Percentiles rank a stretch among this genome's conserved stretches.
Evolutionary conservation across 352 stramenopile species (phyloP).

Genomic region (Poterioochromonas sp.): DNA sequence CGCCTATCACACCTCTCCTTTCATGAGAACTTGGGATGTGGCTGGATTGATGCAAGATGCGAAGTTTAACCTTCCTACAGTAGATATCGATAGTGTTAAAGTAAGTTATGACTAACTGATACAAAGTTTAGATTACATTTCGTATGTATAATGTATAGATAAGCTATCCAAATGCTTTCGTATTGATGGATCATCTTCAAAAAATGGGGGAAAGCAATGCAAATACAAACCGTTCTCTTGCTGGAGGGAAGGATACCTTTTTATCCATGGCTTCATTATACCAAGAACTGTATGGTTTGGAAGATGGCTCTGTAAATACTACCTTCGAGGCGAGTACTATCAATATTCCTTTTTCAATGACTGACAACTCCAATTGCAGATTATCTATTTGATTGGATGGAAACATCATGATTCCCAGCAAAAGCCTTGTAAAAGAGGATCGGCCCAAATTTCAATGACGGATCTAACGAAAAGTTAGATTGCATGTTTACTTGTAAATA

Average conservation of each 20-base stretch:
- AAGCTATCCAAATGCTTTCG: constrained; percentile 83
- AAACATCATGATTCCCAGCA: constrained; percentile 85
- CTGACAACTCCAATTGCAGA: neutral
- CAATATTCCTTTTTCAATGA: neutral
- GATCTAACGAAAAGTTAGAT: constrained; percentile 16
- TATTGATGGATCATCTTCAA: constrained; percentile 87
- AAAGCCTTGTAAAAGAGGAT: constrained; percentile 68
- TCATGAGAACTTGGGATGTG: constrained; percentile 86
- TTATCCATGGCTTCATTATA: constrained; percentile 85
- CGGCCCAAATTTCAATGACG: constrained; percentile 43
- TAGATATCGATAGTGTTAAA: constrained; percentile 90
- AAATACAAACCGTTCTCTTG: constrained; percentile 51
- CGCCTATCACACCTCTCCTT: constrained; percentile 84
- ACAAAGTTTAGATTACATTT: neutral
- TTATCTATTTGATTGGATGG: constrained; percentile 96
- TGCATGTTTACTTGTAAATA: neutral
- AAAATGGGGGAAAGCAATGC: constrained; percentile 93
- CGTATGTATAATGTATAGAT: constrained; percentile 45
- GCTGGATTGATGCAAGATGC: constrained; percentile 77
- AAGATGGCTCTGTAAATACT: constrained; percentile 71
- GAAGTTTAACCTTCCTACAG: constrained; percentile 84
- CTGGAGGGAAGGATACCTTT: constrained; percentile 71
- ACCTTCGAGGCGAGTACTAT: constrained; percentile 73
- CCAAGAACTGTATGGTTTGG: constrained; percentile 70
- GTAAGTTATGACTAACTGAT: constrained; percentile 28